phyloP scores from a whole-genome alignment of 179 eudicot species.

The Gypsophila paniculata region DNA sequence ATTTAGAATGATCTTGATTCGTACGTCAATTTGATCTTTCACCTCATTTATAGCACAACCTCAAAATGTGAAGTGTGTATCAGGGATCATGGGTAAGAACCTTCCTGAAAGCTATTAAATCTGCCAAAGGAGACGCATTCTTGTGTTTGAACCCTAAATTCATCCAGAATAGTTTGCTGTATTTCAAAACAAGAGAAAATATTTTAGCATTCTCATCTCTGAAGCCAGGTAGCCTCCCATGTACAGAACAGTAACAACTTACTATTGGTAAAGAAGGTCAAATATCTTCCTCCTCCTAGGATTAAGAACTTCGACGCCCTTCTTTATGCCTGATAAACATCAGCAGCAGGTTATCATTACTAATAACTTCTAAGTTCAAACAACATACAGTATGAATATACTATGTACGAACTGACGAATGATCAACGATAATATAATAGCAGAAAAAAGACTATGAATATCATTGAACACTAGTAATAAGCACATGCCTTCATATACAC shows the following conservation, averaged over 20 bases:
- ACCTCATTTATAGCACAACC: background rate
- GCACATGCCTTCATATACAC: slow-evolving; percentile 71
- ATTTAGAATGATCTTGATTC: background rate
- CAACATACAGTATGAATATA: background rate
- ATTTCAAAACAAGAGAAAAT: slow-evolving; percentile 10
- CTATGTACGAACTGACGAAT: background rate
- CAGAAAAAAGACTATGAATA: background rate
- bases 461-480: background rate
- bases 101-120: slow-evolving; percentile 85
- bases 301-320: slow-evolving; percentile 67
- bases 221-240: background rate
- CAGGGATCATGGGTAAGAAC: slow-evolving; percentile 31
- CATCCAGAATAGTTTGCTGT: slow-evolving; percentile 91
- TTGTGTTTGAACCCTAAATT: slow-evolving; percentile 78
- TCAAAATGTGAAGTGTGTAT: background rate
- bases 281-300: slow-evolving; percentile 75
- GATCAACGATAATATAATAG: background rate
- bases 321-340: slow-evolving; percentile 57
- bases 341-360: background rate
- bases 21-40: background rate
- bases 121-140: slow-evolving; percentile 83
- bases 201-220: background rate
- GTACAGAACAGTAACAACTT: slow-evolving; percentile 23
- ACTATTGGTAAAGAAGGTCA: slow-evolving; percentile 73
- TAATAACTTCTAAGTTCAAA: background rate